phyloP scores from a whole-genome alignment of 2,329 filamentous ascomycete genomes.

The Trichophyton schoenleinii region DNA sequence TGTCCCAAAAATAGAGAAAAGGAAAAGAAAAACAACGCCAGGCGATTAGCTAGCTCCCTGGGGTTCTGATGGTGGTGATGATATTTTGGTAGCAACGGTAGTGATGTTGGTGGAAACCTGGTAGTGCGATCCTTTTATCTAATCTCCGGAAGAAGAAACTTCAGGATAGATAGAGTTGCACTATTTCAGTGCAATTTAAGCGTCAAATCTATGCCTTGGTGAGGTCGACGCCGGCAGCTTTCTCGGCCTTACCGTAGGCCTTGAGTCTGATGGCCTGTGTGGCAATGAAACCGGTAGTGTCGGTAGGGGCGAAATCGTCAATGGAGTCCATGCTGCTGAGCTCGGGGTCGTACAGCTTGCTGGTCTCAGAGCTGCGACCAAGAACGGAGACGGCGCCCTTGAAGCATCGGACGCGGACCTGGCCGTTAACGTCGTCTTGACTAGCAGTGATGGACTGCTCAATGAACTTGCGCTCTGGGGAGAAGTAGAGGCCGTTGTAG shows the following conservation, averaged over 20 bases:
- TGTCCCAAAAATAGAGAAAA: not conserved
- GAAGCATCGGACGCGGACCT: constrained; percentile 47
- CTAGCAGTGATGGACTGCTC: constrained; percentile 48
- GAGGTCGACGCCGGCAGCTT: constrained; percentile 11
- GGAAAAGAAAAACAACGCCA: no score
- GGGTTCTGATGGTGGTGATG: not conserved
- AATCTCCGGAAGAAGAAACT: not conserved
- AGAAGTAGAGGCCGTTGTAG: constrained; percentile 54
- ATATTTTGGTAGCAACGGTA: not conserved
- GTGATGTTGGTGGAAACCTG: not conserved
- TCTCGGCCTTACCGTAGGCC: constrained; percentile 13
- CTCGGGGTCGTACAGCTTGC: constrained; percentile 51
- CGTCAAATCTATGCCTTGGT: constrained; percentile 8
- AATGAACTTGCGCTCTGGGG: constrained; percentile 53
- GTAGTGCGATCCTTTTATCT: not conserved
- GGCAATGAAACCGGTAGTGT: constrained; percentile 47
- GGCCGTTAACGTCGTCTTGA: constrained; percentile 47
- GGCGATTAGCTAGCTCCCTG: not conserved
- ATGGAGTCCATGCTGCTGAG: constrained; percentile 55
- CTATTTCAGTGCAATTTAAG: not conserved
- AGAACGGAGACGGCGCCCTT: constrained; percentile 41
- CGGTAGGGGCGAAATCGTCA: constrained; percentile 48
- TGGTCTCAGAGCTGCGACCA: constrained; percentile 29
- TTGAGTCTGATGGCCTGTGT: constrained; percentile 20
- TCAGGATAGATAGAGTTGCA: not conserved